Evolutionary conservation across 2,329 filamentous ascomycete genomes (phyloP), one percentile per base, ranked within the genome.

Genomic region (Sporothrix humicola): DNA sequence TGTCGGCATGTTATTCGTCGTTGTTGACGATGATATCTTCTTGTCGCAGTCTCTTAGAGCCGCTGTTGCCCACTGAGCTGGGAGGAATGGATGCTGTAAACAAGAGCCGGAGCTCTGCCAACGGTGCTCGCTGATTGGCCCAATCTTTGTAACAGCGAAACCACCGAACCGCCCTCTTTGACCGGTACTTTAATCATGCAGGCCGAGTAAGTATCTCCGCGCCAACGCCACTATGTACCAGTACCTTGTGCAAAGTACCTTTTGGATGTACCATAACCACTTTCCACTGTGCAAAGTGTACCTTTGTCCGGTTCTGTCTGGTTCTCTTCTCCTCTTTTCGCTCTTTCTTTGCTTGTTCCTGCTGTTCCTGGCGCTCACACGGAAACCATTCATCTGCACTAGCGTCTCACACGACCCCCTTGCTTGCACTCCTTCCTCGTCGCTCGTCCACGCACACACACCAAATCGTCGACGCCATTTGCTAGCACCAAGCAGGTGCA

Each of bases 201-300:
- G 73, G 74, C 63, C 71, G 69, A 75, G 72, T 71, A 79, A 78
- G 79, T 80, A 80, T 73, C 75, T 74, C 76, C 73, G 73, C 77
- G 77, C 77, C 74, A 77, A 61, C 73, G 66, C 74, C 70, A 72
- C 23, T 75, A 75, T 76, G 79, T 79, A 79, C 78, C 77, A 78
- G 79, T 80, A 81, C 80, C 46, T 80, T 75, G 65, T 72, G 73
- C 5, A 10, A 77, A 42, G 78, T 79, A 79, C 75, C 79, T 77
- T 20, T 17, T 54, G 23, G 2, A 73, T 65, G 73, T 76, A 75
- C 66, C 65, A 56, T 17, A 2, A n/a, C 26, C 59, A 63, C 72
- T 8, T 42, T 71, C 31, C 75, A 58, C 69, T 59, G 31, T 69
- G 54, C 46, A 56, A 44, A 5, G 9, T 42, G 61, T 74, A 74